phyloP scores from a whole-genome alignment of 2,329 filamentous ascomycete genomes.

The Hymenoscyphus infarciens region DNA sequence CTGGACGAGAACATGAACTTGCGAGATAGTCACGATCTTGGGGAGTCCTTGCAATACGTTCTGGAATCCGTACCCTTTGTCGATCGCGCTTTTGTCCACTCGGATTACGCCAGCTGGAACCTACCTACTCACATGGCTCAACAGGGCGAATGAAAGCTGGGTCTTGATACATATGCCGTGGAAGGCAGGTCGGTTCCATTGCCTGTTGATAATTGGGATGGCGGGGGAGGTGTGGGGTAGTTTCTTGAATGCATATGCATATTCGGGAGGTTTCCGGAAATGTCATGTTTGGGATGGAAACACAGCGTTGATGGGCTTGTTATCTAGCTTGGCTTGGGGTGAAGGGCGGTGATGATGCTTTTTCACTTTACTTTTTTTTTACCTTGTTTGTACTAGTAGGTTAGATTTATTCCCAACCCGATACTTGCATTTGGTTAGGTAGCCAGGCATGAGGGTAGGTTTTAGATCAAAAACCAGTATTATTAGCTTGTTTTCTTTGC shows the following conservation, averaged over 20 bases:
- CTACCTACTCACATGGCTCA: slow-evolving; percentile 37
- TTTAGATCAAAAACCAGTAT: neutral
- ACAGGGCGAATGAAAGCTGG: slow-evolving; percentile 25
- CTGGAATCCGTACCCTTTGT: slow-evolving; percentile 45
- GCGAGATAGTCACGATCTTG: slow-evolving; percentile 53
- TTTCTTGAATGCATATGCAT: neutral
- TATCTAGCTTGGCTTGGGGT: neutral
- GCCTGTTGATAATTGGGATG: neutral
- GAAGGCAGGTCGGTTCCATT: neutral
- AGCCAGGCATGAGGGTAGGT: neutral
- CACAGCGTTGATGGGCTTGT: neutral
- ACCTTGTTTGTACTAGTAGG: neutral
- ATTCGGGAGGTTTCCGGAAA: neutral
- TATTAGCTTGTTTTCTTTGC: neutral
- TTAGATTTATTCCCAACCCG: neutral
- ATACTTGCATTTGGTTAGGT: neutral
- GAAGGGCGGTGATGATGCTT: neutral
- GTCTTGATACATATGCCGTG: neutral
- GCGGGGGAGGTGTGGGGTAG: neutral
- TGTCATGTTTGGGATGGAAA: neutral
- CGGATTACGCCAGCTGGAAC: slow-evolving; percentile 38
- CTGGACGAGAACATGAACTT: slow-evolving; percentile 51
- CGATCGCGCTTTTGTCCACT: slow-evolving; percentile 41
- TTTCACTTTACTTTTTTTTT: neutral
- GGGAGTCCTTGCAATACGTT: slow-evolving; percentile 62